These are phyloP conservation scores for Pyrus pyrifolia DNA, from an alignment of 306 rosid species.

Conservation along the genomic window DNA sequence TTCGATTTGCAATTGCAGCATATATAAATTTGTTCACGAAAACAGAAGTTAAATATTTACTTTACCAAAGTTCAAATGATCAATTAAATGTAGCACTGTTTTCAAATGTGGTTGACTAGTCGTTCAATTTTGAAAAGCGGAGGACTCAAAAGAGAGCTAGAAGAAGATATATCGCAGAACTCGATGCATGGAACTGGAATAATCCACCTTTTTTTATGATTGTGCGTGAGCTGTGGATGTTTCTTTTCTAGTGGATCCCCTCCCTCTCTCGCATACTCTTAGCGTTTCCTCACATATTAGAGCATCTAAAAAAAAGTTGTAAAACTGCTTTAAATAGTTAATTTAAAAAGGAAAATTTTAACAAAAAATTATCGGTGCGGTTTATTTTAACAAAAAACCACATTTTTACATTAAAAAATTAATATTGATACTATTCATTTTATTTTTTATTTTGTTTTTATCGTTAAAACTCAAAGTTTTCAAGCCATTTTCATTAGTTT, in stretches of 20 bases:
- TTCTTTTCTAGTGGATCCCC: constrained; percentile 15
- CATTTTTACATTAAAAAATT: too few relatives aligned
- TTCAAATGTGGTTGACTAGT: constrained; percentile 18
- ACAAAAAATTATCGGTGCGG: too few relatives aligned
- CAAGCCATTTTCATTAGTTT: too few relatives aligned
- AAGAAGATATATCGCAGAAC: constrained; percentile 36
- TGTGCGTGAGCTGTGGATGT: constrained; percentile 15
- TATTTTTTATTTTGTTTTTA: too few relatives aligned
- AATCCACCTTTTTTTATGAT: constrained; percentile 49
- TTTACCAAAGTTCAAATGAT: neutral
- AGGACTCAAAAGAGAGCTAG: neutral
- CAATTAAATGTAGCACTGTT: neutral
- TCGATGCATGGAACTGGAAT: constrained; percentile 43
- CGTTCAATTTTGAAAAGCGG: neutral
- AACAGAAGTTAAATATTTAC: neutral
- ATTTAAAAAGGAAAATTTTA: too few relatives aligned
- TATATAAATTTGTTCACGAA: too few relatives aligned
- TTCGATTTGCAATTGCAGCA: neutral
- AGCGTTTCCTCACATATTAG: neutral
- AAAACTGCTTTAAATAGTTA: too few relatives aligned
- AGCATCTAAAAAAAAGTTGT: too few relatives aligned
- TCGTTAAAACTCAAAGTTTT: too few relatives aligned
- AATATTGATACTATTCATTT: too few relatives aligned
- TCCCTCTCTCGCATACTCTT: neutral
- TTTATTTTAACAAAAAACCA: too few relatives aligned